A percentile compares a stretch with the other conserved stretches of the same genome.
Conservation (phyloP, 768 basidiomycete species). For the Mycena indigotica region DNA sequence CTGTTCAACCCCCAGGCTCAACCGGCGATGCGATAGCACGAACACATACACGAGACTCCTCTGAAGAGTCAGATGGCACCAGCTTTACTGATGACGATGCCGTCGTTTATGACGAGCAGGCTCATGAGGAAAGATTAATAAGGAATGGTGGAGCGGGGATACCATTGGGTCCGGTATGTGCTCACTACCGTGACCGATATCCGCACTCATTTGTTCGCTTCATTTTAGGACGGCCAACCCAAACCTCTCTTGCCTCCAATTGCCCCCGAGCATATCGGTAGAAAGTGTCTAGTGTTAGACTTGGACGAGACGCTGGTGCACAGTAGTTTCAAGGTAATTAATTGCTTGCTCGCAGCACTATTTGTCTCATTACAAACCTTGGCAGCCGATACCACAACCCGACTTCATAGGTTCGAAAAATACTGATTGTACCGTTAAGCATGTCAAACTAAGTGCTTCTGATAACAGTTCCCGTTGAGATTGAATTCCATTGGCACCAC, state of each 20-base stretch:
- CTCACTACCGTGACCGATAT: neutral
- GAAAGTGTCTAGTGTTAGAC: slow-evolving; percentile 96
- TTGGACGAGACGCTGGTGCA: slow-evolving; percentile 97
- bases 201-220: slow-evolving; percentile 7
- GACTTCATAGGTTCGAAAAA: too few species aligned
- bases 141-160: slow-evolving; percentile 93
- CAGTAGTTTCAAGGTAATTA: slow-evolving; percentile 82
- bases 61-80: slow-evolving; percentile 63
- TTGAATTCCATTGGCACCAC: slow-evolving; percentile 97
- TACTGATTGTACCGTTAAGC: too few species aligned
- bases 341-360: slow-evolving; percentile 4
- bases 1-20: slow-evolving; percentile 89
- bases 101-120: slow-evolving; percentile 67
- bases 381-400: slow-evolving; percentile 87
- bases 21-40: slow-evolving; percentile 46
- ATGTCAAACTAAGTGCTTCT: too few species aligned
- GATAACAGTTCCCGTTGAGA: slow-evolving; percentile 99
- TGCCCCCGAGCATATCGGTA: slow-evolving; percentile 74
- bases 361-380: slow-evolving; percentile 10
- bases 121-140: slow-evolving; percentile 90
- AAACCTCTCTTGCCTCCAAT: slow-evolving; percentile 88
- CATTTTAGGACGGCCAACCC: slow-evolving; percentile 88
- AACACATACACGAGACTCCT: slow-evolving; percentile 45
- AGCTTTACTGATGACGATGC: slow-evolving; percentile 73
- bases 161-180: slow-evolving; percentile 85